These are phyloP conservation scores for Rhododendron mucronatum DNA, from an alignment of 148 eudicot genomes.

Conservation along the genomic window DNA sequence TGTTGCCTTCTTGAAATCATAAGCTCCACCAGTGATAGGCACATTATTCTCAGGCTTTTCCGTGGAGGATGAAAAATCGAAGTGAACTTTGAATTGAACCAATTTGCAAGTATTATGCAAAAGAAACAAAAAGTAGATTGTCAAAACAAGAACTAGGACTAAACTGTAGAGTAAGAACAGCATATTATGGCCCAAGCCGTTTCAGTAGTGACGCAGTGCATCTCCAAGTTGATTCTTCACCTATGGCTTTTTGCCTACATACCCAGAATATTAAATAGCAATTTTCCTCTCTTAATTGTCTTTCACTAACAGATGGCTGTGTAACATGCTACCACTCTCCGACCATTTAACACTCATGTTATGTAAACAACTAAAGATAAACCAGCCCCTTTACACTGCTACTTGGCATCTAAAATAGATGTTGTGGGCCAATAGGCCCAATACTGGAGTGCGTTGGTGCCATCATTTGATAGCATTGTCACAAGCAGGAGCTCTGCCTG, in stretches of 20 bases:
- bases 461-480: background rate
- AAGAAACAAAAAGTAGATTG: background rate
- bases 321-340: background rate
- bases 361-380: background rate
- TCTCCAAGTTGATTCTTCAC: conserved; percentile 1
- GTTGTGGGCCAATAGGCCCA: background rate
- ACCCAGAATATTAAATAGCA: background rate
- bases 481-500: background rate
- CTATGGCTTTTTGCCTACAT: background rate
- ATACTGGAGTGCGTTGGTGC: background rate
- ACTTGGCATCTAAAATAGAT: background rate
- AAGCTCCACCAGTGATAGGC: conserved; percentile 63
- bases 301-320: background rate
- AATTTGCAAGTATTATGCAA: background rate
- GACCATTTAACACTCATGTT: background rate
- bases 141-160: background rate
- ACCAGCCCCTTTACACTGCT: background rate
- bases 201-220: background rate
- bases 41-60: conserved; percentile 26
- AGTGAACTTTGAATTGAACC: background rate
- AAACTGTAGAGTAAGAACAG: background rate
- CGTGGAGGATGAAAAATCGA: background rate
- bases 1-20: conserved; percentile 57
- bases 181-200: background rate
- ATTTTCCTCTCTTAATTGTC: background rate